A percentile compares a stretch with the other conserved stretches of the same genome.
These are phyloP conservation scores for Mortierella alpina DNA, from an alignment of 192 early-diverging fungal genomes.

Conservation along the genomic window DNA sequence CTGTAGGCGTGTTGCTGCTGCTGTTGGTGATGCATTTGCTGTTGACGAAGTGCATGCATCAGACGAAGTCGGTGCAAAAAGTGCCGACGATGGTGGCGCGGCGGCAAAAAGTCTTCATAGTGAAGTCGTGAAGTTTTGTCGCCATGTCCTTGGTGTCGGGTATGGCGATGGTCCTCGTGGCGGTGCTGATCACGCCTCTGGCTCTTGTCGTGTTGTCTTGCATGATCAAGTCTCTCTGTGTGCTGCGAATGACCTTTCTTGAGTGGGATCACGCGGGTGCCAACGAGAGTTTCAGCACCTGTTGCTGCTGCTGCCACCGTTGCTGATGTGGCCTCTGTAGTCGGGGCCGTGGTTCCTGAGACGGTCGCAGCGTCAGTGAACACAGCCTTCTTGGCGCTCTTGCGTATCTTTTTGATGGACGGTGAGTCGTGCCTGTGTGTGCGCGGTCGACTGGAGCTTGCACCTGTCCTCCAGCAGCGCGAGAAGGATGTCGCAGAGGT, in stretches of 20 bases:
- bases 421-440: background rate
- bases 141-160: background rate
- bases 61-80: slow-evolving; percentile 4
- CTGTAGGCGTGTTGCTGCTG: background rate
- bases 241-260: background rate
- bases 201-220: background rate
- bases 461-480: background rate
- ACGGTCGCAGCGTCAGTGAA: slow-evolving; percentile 1
- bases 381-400: slow-evolving; percentile 5
- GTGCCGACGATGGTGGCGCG: slow-evolving; percentile 17
- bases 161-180: background rate
- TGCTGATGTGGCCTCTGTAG: background rate
- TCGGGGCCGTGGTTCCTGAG: background rate
- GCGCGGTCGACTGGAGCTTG: background rate
- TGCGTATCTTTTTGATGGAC: slow-evolving; percentile 3
- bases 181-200: background rate
- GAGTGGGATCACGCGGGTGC: slow-evolving; percentile 1
- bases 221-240: background rate
- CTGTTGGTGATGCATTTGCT: slow-evolving; percentile 3
- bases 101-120: slow-evolving; percentile 15
- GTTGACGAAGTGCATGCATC: slow-evolving; percentile 14
- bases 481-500: slow-evolving; percentile 9
- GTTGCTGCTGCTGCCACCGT: slow-evolving; percentile 1
- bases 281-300: background rate
- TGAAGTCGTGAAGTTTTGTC: slow-evolving; percentile 4